A percentile compares a stretch with the other conserved stretches of the same genome.
These are phyloP conservation scores for Carex cristatella DNA, from an alignment of 176 grass and related monocot genomes.

Conservation along the genomic window DNA sequence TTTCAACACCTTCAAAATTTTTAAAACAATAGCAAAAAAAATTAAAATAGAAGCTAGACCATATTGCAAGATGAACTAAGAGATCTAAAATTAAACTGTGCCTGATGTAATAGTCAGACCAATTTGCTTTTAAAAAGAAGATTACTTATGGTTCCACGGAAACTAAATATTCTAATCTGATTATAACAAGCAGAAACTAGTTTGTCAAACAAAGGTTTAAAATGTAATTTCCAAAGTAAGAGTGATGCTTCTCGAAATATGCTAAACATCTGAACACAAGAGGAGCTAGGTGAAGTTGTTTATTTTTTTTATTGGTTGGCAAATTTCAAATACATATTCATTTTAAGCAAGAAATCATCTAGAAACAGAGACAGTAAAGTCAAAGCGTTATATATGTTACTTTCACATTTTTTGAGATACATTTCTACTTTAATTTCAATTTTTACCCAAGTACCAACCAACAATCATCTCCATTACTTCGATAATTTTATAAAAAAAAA, in stretches of 20 bases:
- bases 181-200: neutral
- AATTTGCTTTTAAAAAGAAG: neutral
- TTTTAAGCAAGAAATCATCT: neutral
- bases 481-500: neutral
- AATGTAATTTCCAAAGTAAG: neutral
- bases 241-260: neutral
- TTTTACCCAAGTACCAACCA: neutral
- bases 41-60: neutral
- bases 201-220: neutral
- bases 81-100: neutral
- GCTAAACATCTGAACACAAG: neutral
- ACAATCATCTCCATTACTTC: neutral
- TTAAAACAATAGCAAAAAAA: neutral
- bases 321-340: neutral
- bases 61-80: neutral
- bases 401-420: neutral
- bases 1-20: neutral
- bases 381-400: neutral
- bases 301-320: neutral
- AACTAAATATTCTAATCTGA: neutral
- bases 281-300: neutral
- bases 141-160: neutral
- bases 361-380: neutral
- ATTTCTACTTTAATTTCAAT: neutral
- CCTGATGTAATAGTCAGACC: neutral